phyloP scores from a whole-genome alignment of 257 asterid species.

The Linderniella brevidens region DNA sequence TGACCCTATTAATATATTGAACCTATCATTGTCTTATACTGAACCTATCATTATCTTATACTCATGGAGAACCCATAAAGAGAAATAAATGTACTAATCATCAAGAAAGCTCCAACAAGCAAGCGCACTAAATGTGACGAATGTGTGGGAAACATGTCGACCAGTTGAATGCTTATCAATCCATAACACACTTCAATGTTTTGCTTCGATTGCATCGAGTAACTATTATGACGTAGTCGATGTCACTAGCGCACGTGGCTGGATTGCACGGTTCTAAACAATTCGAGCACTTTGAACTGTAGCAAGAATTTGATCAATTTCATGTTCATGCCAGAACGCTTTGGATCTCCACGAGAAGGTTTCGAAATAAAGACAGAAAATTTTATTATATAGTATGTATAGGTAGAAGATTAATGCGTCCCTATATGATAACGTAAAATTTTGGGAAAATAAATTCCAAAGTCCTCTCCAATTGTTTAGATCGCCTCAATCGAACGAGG shows the following conservation, averaged over 20 bases:
- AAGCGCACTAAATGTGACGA: slow-evolving; percentile 92
- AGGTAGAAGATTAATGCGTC: slow-evolving; percentile 18
- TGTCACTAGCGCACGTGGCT: slow-evolving; percentile 94
- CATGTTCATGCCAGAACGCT: slow-evolving; percentile 94
- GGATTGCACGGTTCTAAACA: slow-evolving; percentile 83
- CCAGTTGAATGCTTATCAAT: slow-evolving; percentile 68
- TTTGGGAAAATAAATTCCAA: slow-evolving; percentile 69
- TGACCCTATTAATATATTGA: no score
- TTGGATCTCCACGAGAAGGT: slow-evolving; percentile 52
- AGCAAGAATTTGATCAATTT: slow-evolving; percentile 67
- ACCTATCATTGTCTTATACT: no score
- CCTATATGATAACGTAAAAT: slow-evolving; percentile 86
- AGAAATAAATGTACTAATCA: no score
- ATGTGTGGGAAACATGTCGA: slow-evolving; percentile 99
- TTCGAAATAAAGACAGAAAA: neutral
- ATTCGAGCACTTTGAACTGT: slow-evolving; percentile 52
- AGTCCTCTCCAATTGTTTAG: slow-evolving; percentile 70
- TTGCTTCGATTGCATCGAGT: slow-evolving; percentile 51
- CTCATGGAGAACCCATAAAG: no score
- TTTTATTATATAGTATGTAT: neutral
- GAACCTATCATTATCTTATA: no score
- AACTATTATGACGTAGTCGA: slow-evolving; percentile 31
- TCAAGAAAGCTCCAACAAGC: slow-evolving; percentile 58
- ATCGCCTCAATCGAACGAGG: slow-evolving; percentile 79
- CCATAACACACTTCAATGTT: slow-evolving; percentile 51